A percentile compares a stretch with the other conserved stretches of the same genome.
phyloP scores from a whole-genome alignment of 1,284 basidiomycete species.

The Melampsora medusae region DNA sequence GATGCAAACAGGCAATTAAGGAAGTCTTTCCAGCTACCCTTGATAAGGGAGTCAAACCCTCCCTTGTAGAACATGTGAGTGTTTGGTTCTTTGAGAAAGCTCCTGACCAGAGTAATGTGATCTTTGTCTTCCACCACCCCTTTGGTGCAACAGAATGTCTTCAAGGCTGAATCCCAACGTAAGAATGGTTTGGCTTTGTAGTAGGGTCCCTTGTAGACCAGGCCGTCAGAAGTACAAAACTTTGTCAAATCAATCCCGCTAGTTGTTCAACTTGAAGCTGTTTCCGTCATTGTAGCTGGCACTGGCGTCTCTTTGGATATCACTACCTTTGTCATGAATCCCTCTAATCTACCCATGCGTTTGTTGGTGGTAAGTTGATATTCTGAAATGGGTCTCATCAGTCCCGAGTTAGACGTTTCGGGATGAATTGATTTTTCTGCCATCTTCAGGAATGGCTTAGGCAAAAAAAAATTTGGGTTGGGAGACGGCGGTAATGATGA shows the following conservation, averaged over 20 bases:
- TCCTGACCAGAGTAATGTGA: background rate
- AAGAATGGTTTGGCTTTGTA: background rate
- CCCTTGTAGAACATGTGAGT: constrained; percentile 8
- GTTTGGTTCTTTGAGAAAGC: constrained; percentile 17
- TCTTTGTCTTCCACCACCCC: background rate
- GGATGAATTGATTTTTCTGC: too few relatives aligned
- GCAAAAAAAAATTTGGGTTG: too few relatives aligned
- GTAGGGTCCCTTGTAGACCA: background rate
- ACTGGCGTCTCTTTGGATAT: too few relatives aligned
- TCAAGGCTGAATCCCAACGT: background rate
- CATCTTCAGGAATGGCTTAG: too few relatives aligned
- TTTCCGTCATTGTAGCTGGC: too few relatives aligned
- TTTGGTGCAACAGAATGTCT: constrained; percentile 14
- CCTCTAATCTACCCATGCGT: too few relatives aligned
- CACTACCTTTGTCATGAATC: too few relatives aligned
- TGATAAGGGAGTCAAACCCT: background rate
- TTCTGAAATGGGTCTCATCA: too few relatives aligned
- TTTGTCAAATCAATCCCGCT: background rate
- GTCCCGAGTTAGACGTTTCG: too few relatives aligned
- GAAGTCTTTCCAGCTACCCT: constrained; percentile 1
- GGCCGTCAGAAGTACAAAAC: background rate
- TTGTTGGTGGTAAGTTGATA: too few relatives aligned
- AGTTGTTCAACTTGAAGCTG: background rate
- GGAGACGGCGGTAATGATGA: too few relatives aligned
- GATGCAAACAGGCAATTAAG: background rate